A percentile compares a stretch with the other conserved stretches of the same genome.
These are phyloP conservation scores for Telfairia occidentalis DNA, from an alignment of 331 rosid genomes.

Conservation along the genomic window DNA sequence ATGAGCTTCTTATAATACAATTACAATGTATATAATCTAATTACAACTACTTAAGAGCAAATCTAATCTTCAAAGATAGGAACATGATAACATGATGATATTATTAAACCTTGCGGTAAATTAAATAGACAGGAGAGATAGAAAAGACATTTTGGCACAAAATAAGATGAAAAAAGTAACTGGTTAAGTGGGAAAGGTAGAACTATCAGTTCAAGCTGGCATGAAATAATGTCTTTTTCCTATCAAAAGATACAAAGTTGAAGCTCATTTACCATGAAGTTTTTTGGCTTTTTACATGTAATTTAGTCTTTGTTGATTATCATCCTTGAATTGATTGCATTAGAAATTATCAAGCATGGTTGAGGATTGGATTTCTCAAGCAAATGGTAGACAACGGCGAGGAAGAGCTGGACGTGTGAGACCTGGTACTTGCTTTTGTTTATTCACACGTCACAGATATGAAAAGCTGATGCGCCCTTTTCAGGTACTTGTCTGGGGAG, in stretches of 20 bases:
- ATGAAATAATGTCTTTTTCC: background rate
- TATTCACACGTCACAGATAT: slow-evolving; percentile 73
- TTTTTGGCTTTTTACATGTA: slow-evolving; percentile 1
- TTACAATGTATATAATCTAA: background rate
- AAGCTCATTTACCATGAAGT: background rate
- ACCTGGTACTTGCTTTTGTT: slow-evolving; percentile 86
- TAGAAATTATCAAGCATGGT: slow-evolving; percentile 98
- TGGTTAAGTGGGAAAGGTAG: background rate
- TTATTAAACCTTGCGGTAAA: background rate
- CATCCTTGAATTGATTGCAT: background rate
- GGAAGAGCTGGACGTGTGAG: slow-evolving; percentile 99
- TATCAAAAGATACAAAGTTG: slow-evolving; percentile 2
- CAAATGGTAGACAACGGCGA: slow-evolving; percentile 85
- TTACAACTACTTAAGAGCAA: background rate
- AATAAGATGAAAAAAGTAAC: background rate
- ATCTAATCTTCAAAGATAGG: background rate
- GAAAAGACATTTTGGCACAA: background rate
- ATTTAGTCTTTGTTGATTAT: background rate
- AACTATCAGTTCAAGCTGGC: background rate
- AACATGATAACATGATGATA: background rate
- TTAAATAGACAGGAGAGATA: background rate
- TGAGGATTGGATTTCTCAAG: slow-evolving; percentile 98
- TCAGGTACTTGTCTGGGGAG: slow-evolving; percentile 46
- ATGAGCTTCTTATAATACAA: background rate
- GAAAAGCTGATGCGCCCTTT: slow-evolving; percentile 86